phyloP scores from a whole-genome alignment of 495 filamentous ascomycete species.

The Annulohypoxylon maeteangense region DNA sequence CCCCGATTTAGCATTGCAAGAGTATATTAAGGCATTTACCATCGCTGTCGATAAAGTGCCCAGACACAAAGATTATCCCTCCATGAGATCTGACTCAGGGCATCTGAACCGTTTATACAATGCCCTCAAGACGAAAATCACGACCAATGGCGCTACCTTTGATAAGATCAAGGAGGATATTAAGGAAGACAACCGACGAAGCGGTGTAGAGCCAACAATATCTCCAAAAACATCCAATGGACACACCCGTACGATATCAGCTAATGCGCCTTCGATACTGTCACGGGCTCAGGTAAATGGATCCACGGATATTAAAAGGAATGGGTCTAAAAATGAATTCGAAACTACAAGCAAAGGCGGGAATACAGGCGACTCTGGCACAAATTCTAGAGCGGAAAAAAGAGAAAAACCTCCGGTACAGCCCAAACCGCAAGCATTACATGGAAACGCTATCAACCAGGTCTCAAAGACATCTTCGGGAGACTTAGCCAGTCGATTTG shows the following conservation, averaged over 20 bases:
- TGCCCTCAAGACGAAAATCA: slow-evolving; percentile 61
- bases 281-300: slow-evolving; percentile 14
- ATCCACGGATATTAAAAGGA: slow-evolving; percentile 11
- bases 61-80: slow-evolving; percentile 71
- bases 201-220: slow-evolving; percentile 56
- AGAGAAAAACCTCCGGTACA: slow-evolving; percentile 63
- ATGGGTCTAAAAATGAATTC: not conserved
- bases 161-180: slow-evolving; percentile 73
- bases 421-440: slow-evolving; percentile 71
- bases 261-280: slow-evolving; percentile 14
- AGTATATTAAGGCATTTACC: slow-evolving; percentile 83
- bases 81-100: slow-evolving; percentile 57
- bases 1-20: slow-evolving; percentile 64
- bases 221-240: slow-evolving; percentile 14
- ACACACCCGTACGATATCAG: not conserved
- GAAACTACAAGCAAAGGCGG: not conserved
- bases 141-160: slow-evolving; percentile 56
- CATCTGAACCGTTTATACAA: slow-evolving; percentile 60
- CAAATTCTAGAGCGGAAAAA: not conserved
- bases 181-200: slow-evolving; percentile 70
- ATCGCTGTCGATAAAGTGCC: slow-evolving; percentile 81
- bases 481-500: slow-evolving; percentile 68
- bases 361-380: not conserved
- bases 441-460: slow-evolving; percentile 62
- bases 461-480: slow-evolving; percentile 39